Conservation (phyloP, 2,329 filamentous ascomycete species). For the Bipolaris cookei region DNA sequence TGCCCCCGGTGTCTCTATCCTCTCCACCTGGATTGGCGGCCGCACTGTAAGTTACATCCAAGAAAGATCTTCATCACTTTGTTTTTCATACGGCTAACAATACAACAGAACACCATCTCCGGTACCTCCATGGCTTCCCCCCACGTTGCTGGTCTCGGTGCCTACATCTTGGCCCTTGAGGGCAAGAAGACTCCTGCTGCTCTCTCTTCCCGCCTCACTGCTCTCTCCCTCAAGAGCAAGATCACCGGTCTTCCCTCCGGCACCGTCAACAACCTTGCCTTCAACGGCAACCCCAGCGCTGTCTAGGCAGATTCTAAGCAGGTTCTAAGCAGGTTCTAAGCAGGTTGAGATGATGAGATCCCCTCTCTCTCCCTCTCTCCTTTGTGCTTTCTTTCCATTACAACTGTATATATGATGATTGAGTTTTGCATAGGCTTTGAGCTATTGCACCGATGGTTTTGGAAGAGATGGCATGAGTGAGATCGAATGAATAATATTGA, state of each 20-base stretch:
- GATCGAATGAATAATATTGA: no score
- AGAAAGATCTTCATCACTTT: not conserved
- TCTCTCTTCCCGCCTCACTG: slow-evolving; percentile 57
- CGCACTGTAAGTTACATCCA: slow-evolving; percentile 38
- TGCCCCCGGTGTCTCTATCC: slow-evolving; percentile 51
- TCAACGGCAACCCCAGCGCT: slow-evolving; percentile 56
- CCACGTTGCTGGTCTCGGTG: slow-evolving; percentile 72
- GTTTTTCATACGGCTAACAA: slow-evolving; percentile 9
- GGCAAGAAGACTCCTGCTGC: slow-evolving; percentile 54
- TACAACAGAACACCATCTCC: slow-evolving; percentile 57
- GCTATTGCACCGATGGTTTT: no score
- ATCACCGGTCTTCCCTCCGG: slow-evolving; percentile 53
- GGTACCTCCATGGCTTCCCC: slow-evolving; percentile 73
- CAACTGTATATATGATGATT: no score
- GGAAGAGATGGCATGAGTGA: no score
- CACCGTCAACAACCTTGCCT: slow-evolving; percentile 62
- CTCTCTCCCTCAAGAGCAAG: slow-evolving; percentile 51
- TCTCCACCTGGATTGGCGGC: slow-evolving; percentile 57
- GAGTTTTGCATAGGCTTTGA: no score
- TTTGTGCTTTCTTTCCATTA: no score
- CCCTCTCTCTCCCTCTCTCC: no score
- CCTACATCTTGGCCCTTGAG: slow-evolving; percentile 67
- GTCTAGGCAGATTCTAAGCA: no score
- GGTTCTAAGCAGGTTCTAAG: no score
- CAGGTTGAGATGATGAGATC: no score